These are phyloP conservation scores for Galeopsis tetrahit DNA, from an alignment of 257 asterid species.

Conservation along the genomic window DNA sequence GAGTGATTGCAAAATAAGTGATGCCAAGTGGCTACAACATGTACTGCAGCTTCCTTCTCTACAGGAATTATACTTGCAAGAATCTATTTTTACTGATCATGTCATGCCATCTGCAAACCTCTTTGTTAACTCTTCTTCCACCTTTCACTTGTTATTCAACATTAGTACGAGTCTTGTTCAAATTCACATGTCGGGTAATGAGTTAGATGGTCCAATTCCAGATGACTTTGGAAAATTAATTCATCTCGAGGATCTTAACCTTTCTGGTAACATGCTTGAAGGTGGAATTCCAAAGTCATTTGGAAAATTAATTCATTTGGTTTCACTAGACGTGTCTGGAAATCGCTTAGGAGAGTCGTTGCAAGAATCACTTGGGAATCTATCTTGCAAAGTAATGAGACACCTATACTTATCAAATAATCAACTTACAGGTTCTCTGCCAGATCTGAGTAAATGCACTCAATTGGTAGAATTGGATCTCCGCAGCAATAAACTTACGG, in stretches of 20 bases:
- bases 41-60: not conserved
- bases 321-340: not conserved
- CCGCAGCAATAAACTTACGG: too few relatives aligned
- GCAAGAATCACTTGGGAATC: not conserved
- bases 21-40: too few relatives aligned
- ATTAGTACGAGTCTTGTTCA: not conserved
- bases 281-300: conserved; percentile 33
- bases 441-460: too few relatives aligned
- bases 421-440: not conserved
- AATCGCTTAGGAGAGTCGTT: not conserved
- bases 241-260: conserved; percentile 19
- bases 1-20: too few relatives aligned
- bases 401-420: conserved; percentile 14
- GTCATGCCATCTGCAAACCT: not conserved
- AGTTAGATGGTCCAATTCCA: conserved; percentile 38
- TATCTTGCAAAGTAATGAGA: not conserved
- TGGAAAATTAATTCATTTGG: not conserved
- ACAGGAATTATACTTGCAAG: not conserved
- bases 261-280: conserved; percentile 11
- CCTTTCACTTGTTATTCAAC: not conserved
- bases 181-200: not conserved
- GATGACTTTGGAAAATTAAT: conserved; percentile 31
- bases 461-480: too few relatives aligned
- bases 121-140: not conserved
- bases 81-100: not conserved